Conservation (phyloP, 73 alveolate species). For the Tetrahymena thermophila region DNA sequence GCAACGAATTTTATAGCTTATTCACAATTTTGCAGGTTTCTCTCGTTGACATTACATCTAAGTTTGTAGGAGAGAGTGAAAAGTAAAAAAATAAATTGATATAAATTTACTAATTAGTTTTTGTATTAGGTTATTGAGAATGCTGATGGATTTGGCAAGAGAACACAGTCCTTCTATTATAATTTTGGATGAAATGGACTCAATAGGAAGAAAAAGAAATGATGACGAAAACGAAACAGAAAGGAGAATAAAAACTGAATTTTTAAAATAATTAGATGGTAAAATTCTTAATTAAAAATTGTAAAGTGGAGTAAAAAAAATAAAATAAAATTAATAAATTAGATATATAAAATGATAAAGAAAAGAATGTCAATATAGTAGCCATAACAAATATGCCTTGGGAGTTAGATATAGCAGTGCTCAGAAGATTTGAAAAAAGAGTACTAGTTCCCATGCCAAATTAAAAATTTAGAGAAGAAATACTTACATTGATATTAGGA, state of each 20-base stretch:
- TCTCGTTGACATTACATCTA: conserved; percentile 49
- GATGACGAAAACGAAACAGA: conserved; percentile 57
- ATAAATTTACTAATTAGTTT: neutral
- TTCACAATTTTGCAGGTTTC: conserved; percentile 51
- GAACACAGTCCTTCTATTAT: conserved; percentile 49
- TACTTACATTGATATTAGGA: conserved; percentile 46
- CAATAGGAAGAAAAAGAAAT: conserved; percentile 47
- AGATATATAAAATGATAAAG: neutral
- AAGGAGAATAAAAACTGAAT: conserved; percentile 58
- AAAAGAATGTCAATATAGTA: conserved; percentile 55
- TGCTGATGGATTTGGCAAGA: conserved; percentile 49
- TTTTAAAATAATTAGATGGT: conserved; percentile 67
- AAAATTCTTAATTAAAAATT: neutral
- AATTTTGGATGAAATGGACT: conserved; percentile 51
- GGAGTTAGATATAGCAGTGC: conserved; percentile 71
- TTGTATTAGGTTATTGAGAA: neutral
- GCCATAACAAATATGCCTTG: conserved; percentile 82
- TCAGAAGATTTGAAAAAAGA: conserved; percentile 67
- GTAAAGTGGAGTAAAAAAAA: too few relatives aligned
- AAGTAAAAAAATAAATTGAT: neutral
- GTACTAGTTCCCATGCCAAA: conserved; percentile 70
- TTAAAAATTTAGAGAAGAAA: conserved; percentile 54
- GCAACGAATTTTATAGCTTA: conserved; percentile 23
- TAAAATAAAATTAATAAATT: neutral
- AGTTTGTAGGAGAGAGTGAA: conserved; percentile 57